These are phyloP conservation scores for Logfia minima DNA, from an alignment of 129 eudicot genomes.

Conservation along the genomic window DNA sequence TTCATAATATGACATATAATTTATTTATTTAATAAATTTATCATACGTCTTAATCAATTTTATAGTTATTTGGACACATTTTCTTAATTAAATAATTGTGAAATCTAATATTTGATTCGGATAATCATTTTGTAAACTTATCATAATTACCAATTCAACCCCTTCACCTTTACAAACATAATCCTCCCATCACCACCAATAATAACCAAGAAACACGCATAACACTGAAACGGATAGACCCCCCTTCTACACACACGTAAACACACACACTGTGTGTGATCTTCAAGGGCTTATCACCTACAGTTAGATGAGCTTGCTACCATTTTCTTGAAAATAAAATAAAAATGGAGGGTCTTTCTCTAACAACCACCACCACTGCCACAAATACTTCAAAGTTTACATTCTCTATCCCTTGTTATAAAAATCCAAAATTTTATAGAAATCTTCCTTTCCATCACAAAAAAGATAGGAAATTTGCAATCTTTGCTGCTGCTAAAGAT, in stretches of 20 bases:
- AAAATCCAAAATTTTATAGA: slow-evolving; percentile 33
- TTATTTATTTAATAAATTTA: too few relatives aligned
- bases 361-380: slow-evolving; percentile 37
- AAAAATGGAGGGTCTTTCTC: slow-evolving; percentile 34
- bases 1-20: too few relatives aligned
- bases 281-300: slow-evolving; percentile 22
- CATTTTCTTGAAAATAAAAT: slow-evolving; percentile 25
- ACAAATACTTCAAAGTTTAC: slow-evolving; percentile 35
- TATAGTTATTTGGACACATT: too few relatives aligned
- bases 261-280: background rate
- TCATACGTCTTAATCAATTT: too few relatives aligned
- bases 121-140: background rate
- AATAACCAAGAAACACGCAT: slow-evolving; percentile 30
- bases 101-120: background rate
- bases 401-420: slow-evolving; percentile 42
- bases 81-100: too few relatives aligned
- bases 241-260: background rate
- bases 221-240: slow-evolving; percentile 32
- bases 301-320: slow-evolving; percentile 15
- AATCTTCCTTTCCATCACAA: slow-evolving; percentile 39
- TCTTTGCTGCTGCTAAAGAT: slow-evolving; percentile 57
- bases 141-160: background rate
- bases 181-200: slow-evolving; percentile 14
- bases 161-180: background rate
- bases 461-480: slow-evolving; percentile 35